Evolutionary conservation across 768 basidiomycete species (phyloP), one percentile per base, ranked within the genome.

Genomic region (Galerina sulciceps): DNA sequence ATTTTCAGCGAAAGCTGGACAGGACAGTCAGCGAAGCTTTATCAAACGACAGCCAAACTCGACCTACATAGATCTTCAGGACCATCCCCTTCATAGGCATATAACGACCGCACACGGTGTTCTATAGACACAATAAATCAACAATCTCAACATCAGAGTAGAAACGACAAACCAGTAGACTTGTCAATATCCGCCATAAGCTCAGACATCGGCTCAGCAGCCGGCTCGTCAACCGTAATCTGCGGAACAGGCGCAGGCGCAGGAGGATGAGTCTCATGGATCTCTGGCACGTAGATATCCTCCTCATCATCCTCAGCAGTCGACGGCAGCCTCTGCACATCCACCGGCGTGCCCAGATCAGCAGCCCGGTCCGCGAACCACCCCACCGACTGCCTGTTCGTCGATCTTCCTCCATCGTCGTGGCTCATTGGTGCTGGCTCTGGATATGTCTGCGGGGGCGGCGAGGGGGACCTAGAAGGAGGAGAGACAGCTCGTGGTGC

Each of bases 321-420:
- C 22, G 83, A 73, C 36, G 87, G 81, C 63, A 88, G 69, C 46
- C 71, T 75, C 52, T 73, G 76, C 31, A 76, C 68, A 18, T 63
- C 65, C 41, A 61, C 57, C 26, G 65, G 58, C 31, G 47, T 67
- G 36, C 79, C 82, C 37, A 76, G 76, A 75, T 96, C 88, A 38
- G 89, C 90, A 11, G 96, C 94, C 11, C 96, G 80, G 34, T 89
- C 90, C 50, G 87, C 84, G 69, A 93, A 94, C 96, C 96, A 99
- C 66, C 94, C 95, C 3, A 96, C 89, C 6, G 88, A 90, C 71
- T 94, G 90, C 58, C 87, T 79, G 65, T 89, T 84, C 54, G 74
- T 81, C 35, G 80, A 67, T 46, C 62, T 69, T 3, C 70, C 68
- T 1, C 35, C 46, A 17, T 56, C 65, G 2, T 61, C 68, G 11